Percentiles rank a stretch among this genome's conserved stretches.
phyloP scores from a whole-genome alignment of 2,329 filamentous ascomycete species.

The Epichloe gansuensis region DNA sequence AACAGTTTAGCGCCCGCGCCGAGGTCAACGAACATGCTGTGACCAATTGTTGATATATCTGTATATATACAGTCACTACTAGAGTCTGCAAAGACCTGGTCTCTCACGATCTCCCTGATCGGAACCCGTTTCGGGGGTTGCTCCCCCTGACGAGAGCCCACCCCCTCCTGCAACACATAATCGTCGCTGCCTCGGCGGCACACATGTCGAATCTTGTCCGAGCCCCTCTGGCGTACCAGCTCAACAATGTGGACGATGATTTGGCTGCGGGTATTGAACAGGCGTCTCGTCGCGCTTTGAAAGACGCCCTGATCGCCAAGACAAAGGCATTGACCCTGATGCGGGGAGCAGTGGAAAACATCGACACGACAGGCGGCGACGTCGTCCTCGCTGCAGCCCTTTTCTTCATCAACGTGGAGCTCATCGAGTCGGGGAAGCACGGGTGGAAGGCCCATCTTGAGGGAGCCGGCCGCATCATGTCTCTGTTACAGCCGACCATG shows the following conservation, averaged over 20 bases:
- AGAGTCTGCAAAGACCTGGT: slow-evolving; percentile 41
- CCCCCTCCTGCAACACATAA: slow-evolving; percentile 31
- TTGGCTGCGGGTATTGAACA: slow-evolving; percentile 7
- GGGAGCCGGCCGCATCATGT: slow-evolving; percentile 31
- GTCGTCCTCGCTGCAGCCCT: slow-evolving; percentile 32
- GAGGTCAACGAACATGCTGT: background rate
- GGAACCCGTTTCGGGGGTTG: slow-evolving; percentile 34
- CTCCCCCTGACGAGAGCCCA: slow-evolving; percentile 28
- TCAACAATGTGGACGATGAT: background rate
- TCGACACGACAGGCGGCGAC: slow-evolving; percentile 24
- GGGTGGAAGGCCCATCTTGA: slow-evolving; percentile 35
- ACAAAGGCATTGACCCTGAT: slow-evolving; percentile 31
- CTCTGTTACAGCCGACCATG: slow-evolving; percentile 22
- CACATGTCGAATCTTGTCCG: slow-evolving; percentile 32
- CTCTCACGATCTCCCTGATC: slow-evolving; percentile 28
- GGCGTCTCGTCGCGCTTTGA: slow-evolving; percentile 18
- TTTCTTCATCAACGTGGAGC: slow-evolving; percentile 37
- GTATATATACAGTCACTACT: slow-evolving; percentile 26
- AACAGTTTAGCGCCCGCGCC: background rate
- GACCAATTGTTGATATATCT: background rate
- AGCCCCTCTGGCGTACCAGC: slow-evolving; percentile 13
- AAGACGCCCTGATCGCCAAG: slow-evolving; percentile 33
- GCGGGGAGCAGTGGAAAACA: slow-evolving; percentile 24
- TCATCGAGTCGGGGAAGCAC: slow-evolving; percentile 35
- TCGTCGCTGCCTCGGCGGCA: slow-evolving; percentile 35